These are phyloP conservation scores for Termitomyces titanicus DNA, from an alignment of 768 basidiomycete genomes.

Conservation along the genomic window DNA sequence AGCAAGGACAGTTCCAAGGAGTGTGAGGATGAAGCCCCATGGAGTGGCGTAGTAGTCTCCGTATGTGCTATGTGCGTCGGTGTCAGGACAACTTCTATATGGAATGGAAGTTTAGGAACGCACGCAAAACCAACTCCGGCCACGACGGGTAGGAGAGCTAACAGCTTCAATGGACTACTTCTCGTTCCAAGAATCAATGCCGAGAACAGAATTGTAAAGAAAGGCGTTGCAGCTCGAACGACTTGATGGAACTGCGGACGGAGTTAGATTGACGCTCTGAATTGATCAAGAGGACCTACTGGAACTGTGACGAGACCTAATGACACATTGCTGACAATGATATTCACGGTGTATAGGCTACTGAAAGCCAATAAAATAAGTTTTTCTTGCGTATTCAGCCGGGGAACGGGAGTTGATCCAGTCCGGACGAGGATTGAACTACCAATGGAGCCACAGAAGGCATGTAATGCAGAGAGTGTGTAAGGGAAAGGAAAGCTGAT, in stretches of 20 bases:
- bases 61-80: conserved; percentile 59
- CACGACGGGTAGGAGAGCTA: conserved; percentile 81
- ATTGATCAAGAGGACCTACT: conserved; percentile 40
- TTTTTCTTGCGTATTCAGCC: conserved; percentile 50
- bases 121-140: conserved; percentile 90
- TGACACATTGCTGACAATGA: conserved; percentile 90
- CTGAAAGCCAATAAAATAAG: conserved; percentile 78
- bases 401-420: conserved; percentile 13
- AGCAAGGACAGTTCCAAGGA: conserved; percentile 88
- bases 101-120: conserved; percentile 20
- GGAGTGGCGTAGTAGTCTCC: conserved; percentile 93
- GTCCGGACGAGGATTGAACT: conserved; percentile 59
- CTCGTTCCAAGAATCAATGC: conserved; percentile 59
- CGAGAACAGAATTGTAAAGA: conserved; percentile 86
- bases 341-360: conserved; percentile 88
- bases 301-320: conserved; percentile 87
- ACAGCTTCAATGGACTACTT: conserved; percentile 58
- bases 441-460: conserved; percentile 81
- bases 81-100: not conserved
- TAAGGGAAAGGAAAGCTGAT: conserved; percentile 95
- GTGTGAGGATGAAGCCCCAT: conserved; percentile 81
- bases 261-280: not conserved
- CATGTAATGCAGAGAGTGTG: conserved; percentile 89
- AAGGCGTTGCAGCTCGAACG: conserved; percentile 86
- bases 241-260: conserved; percentile 88